Base-by-base conservation (phyloP, 1,139 yeast species). In the Taphrina pruni region DNA sequence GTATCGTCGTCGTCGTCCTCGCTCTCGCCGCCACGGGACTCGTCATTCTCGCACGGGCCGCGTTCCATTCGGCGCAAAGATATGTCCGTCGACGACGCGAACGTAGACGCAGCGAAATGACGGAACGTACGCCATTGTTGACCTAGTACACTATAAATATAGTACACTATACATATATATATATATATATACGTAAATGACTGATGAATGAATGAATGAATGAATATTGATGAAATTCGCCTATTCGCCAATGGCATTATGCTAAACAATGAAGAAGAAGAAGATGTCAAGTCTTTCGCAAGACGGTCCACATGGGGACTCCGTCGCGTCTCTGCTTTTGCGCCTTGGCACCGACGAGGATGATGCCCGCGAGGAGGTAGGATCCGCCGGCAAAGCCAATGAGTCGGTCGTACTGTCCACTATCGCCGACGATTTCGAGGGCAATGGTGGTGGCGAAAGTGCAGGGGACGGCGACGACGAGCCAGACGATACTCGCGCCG, bases 401-500 rank as follows among this genome's bases (percentile, higher is more conserved):
- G n/a, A 55, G 56, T 32, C 67, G 55, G 38, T 52, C 64, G 11
- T 61, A 62, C 36, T 41, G 55, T 8, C 61, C 61, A 9, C 48
- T 39, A 26, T 32, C 6, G 8, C 61, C 61, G 26, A 64, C 66
- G 8, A 73, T 45, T 17, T 71, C 74, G 43, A 73, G 62, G 1
- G 78, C 77, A 2, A 73, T 73, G 35, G 77, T 76, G 61, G 76
- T 78, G 32, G 85, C 79, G 62, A 82, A 82, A 58, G 86, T 75
- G 51, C 82, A 76, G 61, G 83, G 78, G 1, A 83, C 75, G 0
- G 85, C 81, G 51, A 83, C 83, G 20, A 81, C 73, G 46, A 85
- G 78, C 74, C 86, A 87, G 68, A 85, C 79, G 35, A 82, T 83
- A 0, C 88, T 81, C 88, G 90, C 87, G 0, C 86, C 87, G 6